Conservation (phyloP, 23 red algal species). For the Chondrus crispus region DNA sequence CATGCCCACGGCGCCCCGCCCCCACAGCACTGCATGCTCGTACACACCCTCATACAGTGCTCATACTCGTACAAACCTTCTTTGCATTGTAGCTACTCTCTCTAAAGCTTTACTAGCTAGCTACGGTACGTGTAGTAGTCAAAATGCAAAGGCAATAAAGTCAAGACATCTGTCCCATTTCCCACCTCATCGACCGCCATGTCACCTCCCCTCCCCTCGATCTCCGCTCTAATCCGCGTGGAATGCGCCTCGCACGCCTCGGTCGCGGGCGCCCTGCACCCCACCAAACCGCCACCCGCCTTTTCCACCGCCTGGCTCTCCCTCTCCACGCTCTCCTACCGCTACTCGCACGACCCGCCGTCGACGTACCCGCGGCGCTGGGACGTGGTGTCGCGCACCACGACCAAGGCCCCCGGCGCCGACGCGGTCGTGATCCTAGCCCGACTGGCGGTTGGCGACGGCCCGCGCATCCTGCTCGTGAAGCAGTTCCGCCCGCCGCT, state of each 20-base stretch:
- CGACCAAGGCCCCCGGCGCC: background rate
- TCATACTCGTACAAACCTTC: too few relatives aligned
- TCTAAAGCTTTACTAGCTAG: too few relatives aligned
- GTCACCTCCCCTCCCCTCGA: background rate
- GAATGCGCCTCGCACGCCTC: slow-evolving; percentile 2
- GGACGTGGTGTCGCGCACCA: slow-evolving; percentile 46
- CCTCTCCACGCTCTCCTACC: slow-evolving; percentile 15
- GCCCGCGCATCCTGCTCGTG: slow-evolving; percentile 50
- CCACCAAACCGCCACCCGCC: background rate
- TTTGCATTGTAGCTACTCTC: too few relatives aligned
- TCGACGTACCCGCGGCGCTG: background rate
- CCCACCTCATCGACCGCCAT: too few relatives aligned
- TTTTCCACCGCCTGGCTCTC: slow-evolving; percentile 16
- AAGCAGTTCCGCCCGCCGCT: slow-evolving; percentile 68
- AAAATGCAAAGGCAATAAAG: too few relatives aligned
- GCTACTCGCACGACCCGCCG: slow-evolving; percentile 15
- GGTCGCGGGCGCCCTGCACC: background rate
- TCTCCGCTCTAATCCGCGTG: slow-evolving; percentile 26
- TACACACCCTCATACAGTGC: too few relatives aligned
- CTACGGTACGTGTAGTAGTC: too few relatives aligned
- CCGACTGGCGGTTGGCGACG: slow-evolving; percentile 23
- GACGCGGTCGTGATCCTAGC: slow-evolving; percentile 65
- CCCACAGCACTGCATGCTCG: too few relatives aligned
- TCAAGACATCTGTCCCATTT: too few relatives aligned
- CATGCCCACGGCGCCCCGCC: too few relatives aligned